These are phyloP conservation scores for Papiliotrema fonsecae DNA, from an alignment of 1,284 basidiomycete species.

Conservation along the genomic window DNA sequence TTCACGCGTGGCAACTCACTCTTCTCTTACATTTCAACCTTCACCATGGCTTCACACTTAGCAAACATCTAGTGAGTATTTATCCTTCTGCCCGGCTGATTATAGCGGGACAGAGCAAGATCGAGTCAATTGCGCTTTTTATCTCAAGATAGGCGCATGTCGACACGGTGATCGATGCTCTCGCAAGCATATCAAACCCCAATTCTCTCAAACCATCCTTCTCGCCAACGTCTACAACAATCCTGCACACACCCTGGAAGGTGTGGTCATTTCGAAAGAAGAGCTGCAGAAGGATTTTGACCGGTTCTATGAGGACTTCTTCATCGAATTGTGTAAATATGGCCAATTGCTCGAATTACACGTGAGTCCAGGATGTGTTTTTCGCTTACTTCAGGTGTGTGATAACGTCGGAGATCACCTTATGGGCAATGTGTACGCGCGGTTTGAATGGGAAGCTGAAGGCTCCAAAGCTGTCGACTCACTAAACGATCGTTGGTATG, in stretches of 20 bases:
- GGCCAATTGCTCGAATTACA: conserved; percentile 94
- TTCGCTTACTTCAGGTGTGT: conserved; percentile 63
- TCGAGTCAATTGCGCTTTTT: conserved; percentile 49
- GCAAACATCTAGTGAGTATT: conserved; percentile 47
- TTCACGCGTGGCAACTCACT: neutral
- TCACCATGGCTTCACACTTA: conserved; percentile 44
- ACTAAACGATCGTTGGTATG: conserved; percentile 96
- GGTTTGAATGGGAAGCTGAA: conserved; percentile 98
- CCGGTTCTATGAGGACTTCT: conserved; percentile 91
- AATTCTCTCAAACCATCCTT: conserved; percentile 94
- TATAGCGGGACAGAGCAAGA: conserved; percentile 48
- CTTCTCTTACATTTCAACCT: neutral
- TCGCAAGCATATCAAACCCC: conserved; percentile 93
- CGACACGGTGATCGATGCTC: conserved; percentile 48
- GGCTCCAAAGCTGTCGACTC: conserved; percentile 89
- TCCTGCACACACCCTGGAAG: conserved; percentile 82
- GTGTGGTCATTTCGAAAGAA: conserved; percentile 56
- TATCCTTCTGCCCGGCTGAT: neutral
- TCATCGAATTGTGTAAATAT: conserved; percentile 88
- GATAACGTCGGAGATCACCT: conserved; percentile 99
- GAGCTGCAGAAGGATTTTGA: conserved; percentile 95
- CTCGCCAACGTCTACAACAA: conserved; percentile 99
- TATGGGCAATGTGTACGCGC: conserved; percentile 97
- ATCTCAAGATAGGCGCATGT: conserved; percentile 49
- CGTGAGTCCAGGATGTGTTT: conserved; percentile 53